Evolutionary conservation across 139 green algal species (phyloP), one percentile per base, ranked within the genome.

Genomic region (Micromonas pusilla): DNA sequence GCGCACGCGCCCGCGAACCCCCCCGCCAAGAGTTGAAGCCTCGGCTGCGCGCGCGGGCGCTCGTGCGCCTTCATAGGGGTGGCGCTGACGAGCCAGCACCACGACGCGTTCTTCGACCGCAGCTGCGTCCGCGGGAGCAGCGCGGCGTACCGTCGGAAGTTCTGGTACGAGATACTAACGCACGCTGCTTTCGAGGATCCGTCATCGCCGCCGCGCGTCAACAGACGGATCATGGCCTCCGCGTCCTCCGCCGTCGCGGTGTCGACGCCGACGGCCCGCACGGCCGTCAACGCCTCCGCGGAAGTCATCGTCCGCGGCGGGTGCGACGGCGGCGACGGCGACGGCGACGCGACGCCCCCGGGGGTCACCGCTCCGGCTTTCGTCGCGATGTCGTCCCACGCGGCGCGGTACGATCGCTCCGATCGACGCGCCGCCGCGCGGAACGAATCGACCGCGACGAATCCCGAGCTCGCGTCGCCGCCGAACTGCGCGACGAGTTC

Each of bases 1-100:
- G 25, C 32, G 33, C 20, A 25, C 19, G 28, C 28, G 19, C 73
- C 73, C 19, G 57, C 60, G 16, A 70, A 45, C 19, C 57, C 54
- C 28, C 73, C 73, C 25, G 34, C 52, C 6, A 79, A 36, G 25
- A 79, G 73, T 28, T 76, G 52, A 62, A 76, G 79, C 53, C 74
- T 9, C 32, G 54, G 73, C 1, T 79, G 71, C 26, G 37, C 21
- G 5, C 71, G 71, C 39, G 71, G 45, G 16, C 6, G 6, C 16
- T 25, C 66, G 45, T 30, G 25, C 19, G 71, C n/a, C 34, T 16
- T 57, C 45, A 23, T 16, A 16, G 45, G 45, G 9, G 45, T 16
- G 16, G 45, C 45, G 9, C 9, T 16, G 9, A 16, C 45, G 45
- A 57, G 34, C 34, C 34, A 60, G 68, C 16, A 9, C 68, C 68